A percentile compares a stretch with the other conserved stretches of the same genome.
These are phyloP conservation scores for Colletotrichum abscissum DNA, from an alignment of 2,329 filamentous ascomycete species.

Conservation along the genomic window DNA sequence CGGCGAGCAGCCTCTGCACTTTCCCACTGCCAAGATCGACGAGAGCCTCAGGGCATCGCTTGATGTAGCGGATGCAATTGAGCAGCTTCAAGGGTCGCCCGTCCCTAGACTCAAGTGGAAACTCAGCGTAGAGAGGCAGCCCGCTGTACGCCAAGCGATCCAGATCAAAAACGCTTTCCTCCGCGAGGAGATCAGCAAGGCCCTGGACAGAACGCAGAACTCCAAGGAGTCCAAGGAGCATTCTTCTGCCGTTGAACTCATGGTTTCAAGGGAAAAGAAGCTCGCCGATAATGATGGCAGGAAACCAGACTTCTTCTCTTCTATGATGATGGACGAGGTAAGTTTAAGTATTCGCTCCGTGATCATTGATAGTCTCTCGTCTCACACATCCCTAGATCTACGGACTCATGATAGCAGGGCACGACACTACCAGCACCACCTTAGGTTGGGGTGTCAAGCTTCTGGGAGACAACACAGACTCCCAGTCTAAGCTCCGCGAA, in stretches of 20 bases:
- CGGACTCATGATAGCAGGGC: constrained; percentile 17
- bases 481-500: constrained; percentile 39
- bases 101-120: background rate
- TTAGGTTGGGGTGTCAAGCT: constrained; percentile 39
- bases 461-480: constrained; percentile 26
- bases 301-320: background rate
- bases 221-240: background rate
- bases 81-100: background rate
- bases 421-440: constrained; percentile 13
- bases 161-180: background rate
- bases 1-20: background rate
- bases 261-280: background rate
- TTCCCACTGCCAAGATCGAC: background rate
- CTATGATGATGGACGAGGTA: background rate
- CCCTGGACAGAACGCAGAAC: background rate
- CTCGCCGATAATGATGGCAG: background rate
- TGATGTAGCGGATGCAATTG: background rate
- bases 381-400: background rate
- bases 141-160: background rate
- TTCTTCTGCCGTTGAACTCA: background rate
- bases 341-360: background rate
- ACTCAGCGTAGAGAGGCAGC: background rate
- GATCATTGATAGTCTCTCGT: background rate
- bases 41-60: background rate
- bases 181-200: background rate